A percentile compares a stretch with the other conserved stretches of the same genome.
phyloP scores from a whole-genome alignment of 192 early-diverging fungal species.

The Entophlyctis luteolus region DNA sequence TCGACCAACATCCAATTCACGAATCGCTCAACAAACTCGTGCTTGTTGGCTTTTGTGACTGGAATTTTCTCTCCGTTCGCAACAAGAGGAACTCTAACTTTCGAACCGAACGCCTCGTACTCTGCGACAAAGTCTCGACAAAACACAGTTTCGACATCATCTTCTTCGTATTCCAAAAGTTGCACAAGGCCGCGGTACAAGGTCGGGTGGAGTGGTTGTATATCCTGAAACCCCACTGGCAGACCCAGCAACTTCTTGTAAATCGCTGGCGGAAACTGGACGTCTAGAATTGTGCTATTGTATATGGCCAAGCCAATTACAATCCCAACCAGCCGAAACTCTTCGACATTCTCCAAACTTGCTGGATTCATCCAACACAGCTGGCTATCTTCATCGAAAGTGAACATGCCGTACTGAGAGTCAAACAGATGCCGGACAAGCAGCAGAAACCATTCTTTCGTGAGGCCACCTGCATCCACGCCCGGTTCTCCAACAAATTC shows the following conservation, averaged over 20 bases:
- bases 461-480: slow-evolving; percentile 89
- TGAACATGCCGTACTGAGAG: slow-evolving; percentile 78
- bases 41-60: slow-evolving; percentile 75
- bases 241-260: slow-evolving; percentile 85
- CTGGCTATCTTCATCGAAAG: slow-evolving; percentile 74
- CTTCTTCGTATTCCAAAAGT: slow-evolving; percentile 65
- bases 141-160: slow-evolving; percentile 73
- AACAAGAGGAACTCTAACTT: slow-evolving; percentile 59
- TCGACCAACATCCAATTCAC: slow-evolving; percentile 64
- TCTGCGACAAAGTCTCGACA: slow-evolving; percentile 70
- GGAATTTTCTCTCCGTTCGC: slow-evolving; percentile 59
- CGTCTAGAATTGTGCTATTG: slow-evolving; percentile 85
- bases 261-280: slow-evolving; percentile 77
- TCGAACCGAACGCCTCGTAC: slow-evolving; percentile 54
- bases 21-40: slow-evolving; percentile 69
- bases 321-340: slow-evolving; percentile 83
- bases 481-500: slow-evolving; percentile 56
- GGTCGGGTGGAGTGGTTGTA: slow-evolving; percentile 70
- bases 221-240: slow-evolving; percentile 64
- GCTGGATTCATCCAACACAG: slow-evolving; percentile 76
- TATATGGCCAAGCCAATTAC: slow-evolving; percentile 89
- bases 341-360: slow-evolving; percentile 53
- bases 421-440: slow-evolving; percentile 86
- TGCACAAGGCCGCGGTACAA: slow-evolving; percentile 73
- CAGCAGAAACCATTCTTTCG: slow-evolving; percentile 91